Percentiles rank a stretch among this genome's conserved stretches.
Evolutionary conservation across 208 protist genomes (phyloP).

Genomic region (Naegleria lovaniensis): DNA sequence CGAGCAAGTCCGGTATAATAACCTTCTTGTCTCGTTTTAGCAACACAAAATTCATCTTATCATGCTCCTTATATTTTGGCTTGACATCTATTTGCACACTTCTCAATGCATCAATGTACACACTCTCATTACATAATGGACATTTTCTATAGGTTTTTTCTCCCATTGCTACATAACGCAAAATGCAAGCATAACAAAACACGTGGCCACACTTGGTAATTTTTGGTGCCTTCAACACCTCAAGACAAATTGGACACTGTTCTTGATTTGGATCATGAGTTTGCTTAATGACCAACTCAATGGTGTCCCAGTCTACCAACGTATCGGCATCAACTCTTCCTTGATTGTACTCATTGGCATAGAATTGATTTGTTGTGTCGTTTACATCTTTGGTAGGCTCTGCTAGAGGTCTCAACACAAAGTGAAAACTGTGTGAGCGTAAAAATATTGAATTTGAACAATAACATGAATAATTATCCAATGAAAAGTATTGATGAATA

Average conservation of each 20-base stretch:
- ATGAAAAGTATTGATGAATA: too few relatives aligned
- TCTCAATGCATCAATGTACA: neutral
- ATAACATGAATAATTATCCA: too few relatives aligned
- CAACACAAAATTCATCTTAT: neutral
- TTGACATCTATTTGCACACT: neutral
- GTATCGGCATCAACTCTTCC: neutral
- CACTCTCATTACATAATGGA: neutral
- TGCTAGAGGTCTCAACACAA: neutral
- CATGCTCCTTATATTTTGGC: neutral
- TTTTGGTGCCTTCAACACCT: neutral
- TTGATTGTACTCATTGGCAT: neutral
- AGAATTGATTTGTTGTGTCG: neutral
- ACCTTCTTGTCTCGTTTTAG: neutral
- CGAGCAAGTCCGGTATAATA: neutral
- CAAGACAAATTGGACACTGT: neutral
- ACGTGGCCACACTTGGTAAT: neutral
- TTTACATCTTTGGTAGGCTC: neutral
- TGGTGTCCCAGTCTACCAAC: neutral
- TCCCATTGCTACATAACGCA: neutral
- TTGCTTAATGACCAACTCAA: constrained; percentile 7
- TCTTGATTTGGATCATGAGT: neutral
- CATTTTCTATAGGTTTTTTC: neutral
- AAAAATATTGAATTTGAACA: too few relatives aligned
- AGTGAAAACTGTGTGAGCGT: neutral
- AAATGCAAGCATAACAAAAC: neutral